Conservation (phyloP, 2,329 filamentous ascomycete genomes). For the Sclerotiophoma versabilis region DNA sequence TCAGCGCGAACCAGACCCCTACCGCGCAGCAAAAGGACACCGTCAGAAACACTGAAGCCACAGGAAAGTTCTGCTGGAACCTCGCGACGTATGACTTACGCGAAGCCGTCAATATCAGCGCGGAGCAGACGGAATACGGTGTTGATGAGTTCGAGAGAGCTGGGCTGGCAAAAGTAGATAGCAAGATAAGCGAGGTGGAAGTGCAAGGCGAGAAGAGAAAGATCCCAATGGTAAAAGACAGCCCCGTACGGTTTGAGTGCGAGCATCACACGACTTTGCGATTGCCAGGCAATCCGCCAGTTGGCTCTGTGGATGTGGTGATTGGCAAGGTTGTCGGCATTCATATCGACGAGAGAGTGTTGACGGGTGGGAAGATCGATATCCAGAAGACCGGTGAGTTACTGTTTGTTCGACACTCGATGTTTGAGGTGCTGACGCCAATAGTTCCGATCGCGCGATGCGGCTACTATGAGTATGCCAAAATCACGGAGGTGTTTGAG, state of each 20-base stretch:
- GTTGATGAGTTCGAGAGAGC: slow-evolving; percentile 64
- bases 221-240: slow-evolving; percentile 61
- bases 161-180: slow-evolving; percentile 58
- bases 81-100: slow-evolving; percentile 65
- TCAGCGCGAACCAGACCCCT: slow-evolving; percentile 64
- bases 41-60: slow-evolving; percentile 63
- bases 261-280: slow-evolving; percentile 61
- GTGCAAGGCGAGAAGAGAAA: slow-evolving; percentile 44
- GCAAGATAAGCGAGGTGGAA: slow-evolving; percentile 43
- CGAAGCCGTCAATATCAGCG: slow-evolving; percentile 63
- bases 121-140: slow-evolving; percentile 57
- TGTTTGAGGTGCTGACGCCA: not conserved
- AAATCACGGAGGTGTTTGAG: slow-evolving; percentile 64
- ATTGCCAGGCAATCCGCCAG: slow-evolving; percentile 63
- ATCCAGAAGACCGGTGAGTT: slow-evolving; percentile 56
- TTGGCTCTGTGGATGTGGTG: slow-evolving; percentile 65
- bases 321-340: slow-evolving; percentile 65
- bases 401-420: not conserved
- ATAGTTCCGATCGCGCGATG: slow-evolving; percentile 64
- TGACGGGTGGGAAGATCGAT: slow-evolving; percentile 65
- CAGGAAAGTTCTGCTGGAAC: slow-evolving; percentile 66
- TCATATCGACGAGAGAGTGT: slow-evolving; percentile 62
- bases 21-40: slow-evolving; percentile 61
- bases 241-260: slow-evolving; percentile 67
- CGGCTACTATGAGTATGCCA: slow-evolving; percentile 67